Conservation (phyloP, 768 basidiomycete species). For the Suillus sp. region DNA sequence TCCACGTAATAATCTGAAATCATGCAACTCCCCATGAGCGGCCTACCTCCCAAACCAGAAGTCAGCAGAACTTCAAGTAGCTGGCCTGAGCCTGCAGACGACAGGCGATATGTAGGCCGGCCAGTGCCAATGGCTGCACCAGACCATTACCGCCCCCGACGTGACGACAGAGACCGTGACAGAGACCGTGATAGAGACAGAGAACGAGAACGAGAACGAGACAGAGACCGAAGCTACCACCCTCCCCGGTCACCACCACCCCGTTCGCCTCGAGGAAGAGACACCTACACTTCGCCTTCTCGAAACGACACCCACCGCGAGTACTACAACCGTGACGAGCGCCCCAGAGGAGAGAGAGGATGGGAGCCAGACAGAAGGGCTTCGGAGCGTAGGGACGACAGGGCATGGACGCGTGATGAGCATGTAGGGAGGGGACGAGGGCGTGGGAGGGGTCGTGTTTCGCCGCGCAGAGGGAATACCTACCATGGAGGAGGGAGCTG, state of each 20-base stretch:
- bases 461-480: not conserved
- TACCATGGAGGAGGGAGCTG: slow-evolving; percentile 12
- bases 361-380: slow-evolving; percentile 13
- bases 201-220: slow-evolving; percentile 14
- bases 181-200: slow-evolving; percentile 23
- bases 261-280: not conserved
- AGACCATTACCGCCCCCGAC: slow-evolving; percentile 25
- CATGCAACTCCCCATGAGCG: slow-evolving; percentile 22
- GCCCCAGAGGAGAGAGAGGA: slow-evolving; percentile 1
- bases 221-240: slow-evolving; percentile 25
- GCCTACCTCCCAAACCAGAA: slow-evolving; percentile 36
- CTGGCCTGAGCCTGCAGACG: slow-evolving; percentile 26
- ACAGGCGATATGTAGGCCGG: slow-evolving; percentile 22
- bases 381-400: slow-evolving; percentile 11
- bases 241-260: slow-evolving; percentile 15
- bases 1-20: not conserved
- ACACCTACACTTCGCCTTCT: not conserved
- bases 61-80: slow-evolving; percentile 23
- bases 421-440: not conserved
- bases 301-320: not conserved
- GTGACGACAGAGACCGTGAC: slow-evolving; percentile 26
- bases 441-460: not conserved
- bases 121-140: slow-evolving; percentile 23
- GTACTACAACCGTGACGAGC: slow-evolving; percentile 5
- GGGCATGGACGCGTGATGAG: slow-evolving; percentile 10